These are phyloP conservation scores for Phlyctochytrium arcticum DNA, from an alignment of 192 early-diverging fungal species.

Conservation along the genomic window DNA sequence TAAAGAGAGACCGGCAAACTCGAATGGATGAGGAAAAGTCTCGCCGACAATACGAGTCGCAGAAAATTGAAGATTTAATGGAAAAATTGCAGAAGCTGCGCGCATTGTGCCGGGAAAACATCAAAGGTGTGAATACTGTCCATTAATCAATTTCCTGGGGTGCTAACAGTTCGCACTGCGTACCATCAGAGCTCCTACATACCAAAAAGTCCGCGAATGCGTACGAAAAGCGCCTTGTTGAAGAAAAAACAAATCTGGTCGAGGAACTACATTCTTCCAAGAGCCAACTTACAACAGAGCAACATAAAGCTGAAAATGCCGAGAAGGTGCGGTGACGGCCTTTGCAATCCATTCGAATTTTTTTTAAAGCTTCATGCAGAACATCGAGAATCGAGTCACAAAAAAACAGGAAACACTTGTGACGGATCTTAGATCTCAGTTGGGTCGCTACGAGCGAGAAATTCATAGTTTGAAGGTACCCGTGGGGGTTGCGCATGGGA, in stretches of 20 bases:
- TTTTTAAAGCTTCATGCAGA: slow-evolving; percentile 10
- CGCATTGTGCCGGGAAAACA: slow-evolving; percentile 45
- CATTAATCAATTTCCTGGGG: neutral
- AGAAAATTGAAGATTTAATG: slow-evolving; percentile 39
- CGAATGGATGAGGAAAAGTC: slow-evolving; percentile 41
- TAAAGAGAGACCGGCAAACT: slow-evolving; percentile 40
- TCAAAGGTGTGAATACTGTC: slow-evolving; percentile 27
- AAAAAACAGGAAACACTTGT: slow-evolving; percentile 35
- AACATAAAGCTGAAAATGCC: slow-evolving; percentile 26
- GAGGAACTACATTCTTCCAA: slow-evolving; percentile 27
- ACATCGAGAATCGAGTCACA: slow-evolving; percentile 36
- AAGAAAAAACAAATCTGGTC: slow-evolving; percentile 42
- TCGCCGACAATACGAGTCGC: slow-evolving; percentile 37
- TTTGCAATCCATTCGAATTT: neutral
- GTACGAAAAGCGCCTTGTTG: slow-evolving; percentile 40
- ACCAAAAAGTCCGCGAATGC: slow-evolving; percentile 42
- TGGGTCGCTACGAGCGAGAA: slow-evolving; percentile 35
- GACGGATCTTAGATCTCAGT: slow-evolving; percentile 30
- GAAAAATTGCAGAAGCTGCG: slow-evolving; percentile 35
- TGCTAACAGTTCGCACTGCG: slow-evolving; percentile 1
- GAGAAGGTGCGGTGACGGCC: slow-evolving; percentile 34
- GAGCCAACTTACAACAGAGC: slow-evolving; percentile 22
- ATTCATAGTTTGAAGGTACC: slow-evolving; percentile 22
- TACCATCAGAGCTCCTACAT: slow-evolving; percentile 44
- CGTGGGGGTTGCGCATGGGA: neutral